Base-by-base conservation (phyloP, 2,329 filamentous ascomycete species). In the Paracoccidioides brasiliensis region DNA sequence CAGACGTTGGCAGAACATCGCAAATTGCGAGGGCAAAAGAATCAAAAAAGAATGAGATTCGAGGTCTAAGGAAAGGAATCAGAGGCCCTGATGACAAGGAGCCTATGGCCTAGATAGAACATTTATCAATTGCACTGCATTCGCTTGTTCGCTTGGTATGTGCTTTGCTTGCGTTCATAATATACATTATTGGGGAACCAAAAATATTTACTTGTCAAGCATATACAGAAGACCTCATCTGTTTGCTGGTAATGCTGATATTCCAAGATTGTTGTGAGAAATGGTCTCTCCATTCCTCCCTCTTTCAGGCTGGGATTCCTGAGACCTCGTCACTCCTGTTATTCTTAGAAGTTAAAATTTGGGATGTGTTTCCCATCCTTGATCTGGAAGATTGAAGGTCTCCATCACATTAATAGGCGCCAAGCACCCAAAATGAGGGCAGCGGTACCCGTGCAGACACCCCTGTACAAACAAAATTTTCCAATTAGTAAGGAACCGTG, bases 361-460 rank as follows among this genome's bases (percentile, higher is more conserved):
- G 37, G n/a, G 7, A 8, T 33, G 10, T 33, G 30, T 15, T 50
- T 50, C 28, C 12, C 14, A 7, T 33, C 9, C 30, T 33, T 22
- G 15, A n/a, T 15, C 12, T 7, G 40, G 9, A 10, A 46, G 6
- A 5, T 6, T n/a, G 35, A 9, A 14, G 14, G 30, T 7, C 4
- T 5, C 30, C 10, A 37, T 67, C 60, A 84, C 80, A 84, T 84
- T 64, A 84, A 74, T 66, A 84, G 70, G 64, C 81, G 76, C 81
- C 81, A 84, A 63, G 81, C 81, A 81, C 81, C 81, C 57, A 84
- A 71, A 73, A 84, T 82, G 61, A 84, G 72, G 59, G 81, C 81
- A 50, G 81, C 81, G 37, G 81, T 83, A 71, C 81, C 81, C 49
- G 81, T 84, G 66, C 81, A 83, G 41, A 84, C 81, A 68, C 81